Conservation (phyloP, 495 filamentous ascomycete genomes). For the Glutinoglossum americanum region DNA sequence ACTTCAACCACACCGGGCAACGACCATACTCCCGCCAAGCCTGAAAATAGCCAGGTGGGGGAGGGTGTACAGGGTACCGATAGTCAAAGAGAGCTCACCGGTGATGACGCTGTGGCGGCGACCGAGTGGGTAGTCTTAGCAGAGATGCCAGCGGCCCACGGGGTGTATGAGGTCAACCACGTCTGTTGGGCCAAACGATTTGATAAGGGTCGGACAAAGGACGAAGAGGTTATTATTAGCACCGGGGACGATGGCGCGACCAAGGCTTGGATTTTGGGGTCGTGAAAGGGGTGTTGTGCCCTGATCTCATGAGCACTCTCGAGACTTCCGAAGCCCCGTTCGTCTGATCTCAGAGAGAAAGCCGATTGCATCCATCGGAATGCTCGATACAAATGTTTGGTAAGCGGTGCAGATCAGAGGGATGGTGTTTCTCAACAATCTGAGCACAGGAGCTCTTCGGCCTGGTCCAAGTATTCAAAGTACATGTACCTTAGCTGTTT, state of each 20-base stretch:
- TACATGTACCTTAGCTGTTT: no score
- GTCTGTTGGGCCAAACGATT: conserved; percentile 53
- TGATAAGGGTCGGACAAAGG: conserved; percentile 21
- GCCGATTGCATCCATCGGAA: no score
- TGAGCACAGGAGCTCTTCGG: no score
- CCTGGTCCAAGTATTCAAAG: no score
- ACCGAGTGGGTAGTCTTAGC: conserved; percentile 50
- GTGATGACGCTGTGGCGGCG: conserved; percentile 1
- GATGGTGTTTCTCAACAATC: no score
- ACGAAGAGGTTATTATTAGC: conserved; percentile 46
- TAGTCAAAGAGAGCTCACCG: neutral
- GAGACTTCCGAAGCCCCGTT: no score
- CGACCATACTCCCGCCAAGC: neutral
- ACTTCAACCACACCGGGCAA: neutral
- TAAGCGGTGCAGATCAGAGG: no score
- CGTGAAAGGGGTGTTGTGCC: neutral
- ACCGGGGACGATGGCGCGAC: conserved; percentile 67
- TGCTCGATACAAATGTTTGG: no score
- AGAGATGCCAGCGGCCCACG: conserved; percentile 49
- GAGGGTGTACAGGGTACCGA: neutral
- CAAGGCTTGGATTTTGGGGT: conserved; percentile 39
- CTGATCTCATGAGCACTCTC: no score
- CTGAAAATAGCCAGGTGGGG: neutral
- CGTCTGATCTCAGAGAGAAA: no score
- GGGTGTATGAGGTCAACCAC: conserved; percentile 84